These are phyloP conservation scores for Pyrenopolyporus hunteri DNA, from an alignment of 495 filamentous ascomycete species.

Conservation along the genomic window DNA sequence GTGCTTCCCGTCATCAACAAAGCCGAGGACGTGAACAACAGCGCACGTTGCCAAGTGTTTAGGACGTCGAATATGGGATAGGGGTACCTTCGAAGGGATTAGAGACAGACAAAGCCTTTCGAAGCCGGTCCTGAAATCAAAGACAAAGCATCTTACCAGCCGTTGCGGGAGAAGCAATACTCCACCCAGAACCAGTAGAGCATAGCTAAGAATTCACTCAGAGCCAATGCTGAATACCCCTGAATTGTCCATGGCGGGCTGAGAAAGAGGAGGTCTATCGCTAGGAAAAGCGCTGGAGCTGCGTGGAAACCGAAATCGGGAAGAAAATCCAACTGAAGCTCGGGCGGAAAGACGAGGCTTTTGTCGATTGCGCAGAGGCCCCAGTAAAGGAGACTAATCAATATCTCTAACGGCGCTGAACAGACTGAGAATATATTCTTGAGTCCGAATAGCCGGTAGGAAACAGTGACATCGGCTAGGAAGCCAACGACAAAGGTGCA, in stretches of 20 bases:
- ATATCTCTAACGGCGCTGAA: slow-evolving; percentile 77
- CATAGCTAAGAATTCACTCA: slow-evolving; percentile 70
- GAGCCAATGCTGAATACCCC: slow-evolving; percentile 61
- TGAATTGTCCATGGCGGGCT: slow-evolving; percentile 82
- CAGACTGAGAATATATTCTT: slow-evolving; percentile 79
- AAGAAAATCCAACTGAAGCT: slow-evolving; percentile 50
- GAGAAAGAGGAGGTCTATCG: slow-evolving; percentile 74
- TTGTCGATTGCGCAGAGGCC: slow-evolving; percentile 71
- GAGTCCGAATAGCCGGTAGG: slow-evolving; percentile 65
- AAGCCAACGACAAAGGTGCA: slow-evolving; percentile 71
- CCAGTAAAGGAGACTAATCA: slow-evolving; percentile 90
- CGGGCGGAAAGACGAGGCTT: slow-evolving; percentile 55
- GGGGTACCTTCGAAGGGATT: slow-evolving; percentile 66
- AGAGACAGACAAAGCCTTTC: slow-evolving; percentile 20
- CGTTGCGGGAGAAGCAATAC: slow-evolving; percentile 74
- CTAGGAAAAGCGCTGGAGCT: slow-evolving; percentile 73
- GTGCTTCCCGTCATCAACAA: slow-evolving; percentile 74
- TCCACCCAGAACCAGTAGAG: slow-evolving; percentile 91
- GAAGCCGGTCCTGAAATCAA: background rate
- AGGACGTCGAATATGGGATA: slow-evolving; percentile 81
- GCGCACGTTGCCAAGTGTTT: slow-evolving; percentile 63
- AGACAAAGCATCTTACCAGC: slow-evolving; percentile 59
- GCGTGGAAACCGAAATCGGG: slow-evolving; percentile 81
- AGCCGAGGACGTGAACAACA: slow-evolving; percentile 73
- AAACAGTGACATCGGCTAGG: slow-evolving; percentile 77